phyloP scores from a whole-genome alignment of 345 rosid genomes.

The Populus davidiana region DNA sequence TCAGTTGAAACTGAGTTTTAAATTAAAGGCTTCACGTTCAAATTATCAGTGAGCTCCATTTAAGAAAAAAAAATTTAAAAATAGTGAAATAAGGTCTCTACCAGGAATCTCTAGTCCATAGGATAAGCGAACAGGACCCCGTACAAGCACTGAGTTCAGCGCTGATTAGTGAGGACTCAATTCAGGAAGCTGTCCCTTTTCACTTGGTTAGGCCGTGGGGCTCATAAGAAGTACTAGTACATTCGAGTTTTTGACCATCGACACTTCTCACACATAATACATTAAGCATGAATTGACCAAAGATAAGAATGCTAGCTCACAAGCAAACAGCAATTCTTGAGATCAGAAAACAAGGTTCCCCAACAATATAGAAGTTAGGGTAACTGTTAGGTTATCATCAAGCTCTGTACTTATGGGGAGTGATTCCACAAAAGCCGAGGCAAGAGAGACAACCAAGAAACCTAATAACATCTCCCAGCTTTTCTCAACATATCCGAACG shows the following conservation, averaged over 20 bases:
- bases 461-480: constrained; percentile 53
- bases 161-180: background rate
- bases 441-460: constrained; percentile 61
- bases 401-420: constrained; percentile 71
- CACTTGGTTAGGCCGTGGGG: background rate
- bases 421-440: constrained; percentile 78
- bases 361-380: constrained; percentile 55
- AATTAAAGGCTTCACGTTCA: background rate
- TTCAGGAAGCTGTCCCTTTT: background rate
- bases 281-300: background rate
- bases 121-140: background rate
- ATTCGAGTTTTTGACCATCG: background rate
- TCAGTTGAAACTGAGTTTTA: background rate
- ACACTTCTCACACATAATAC: background rate
- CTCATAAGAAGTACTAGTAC: background rate
- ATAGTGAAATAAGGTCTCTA: background rate
- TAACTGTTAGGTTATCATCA: constrained; percentile 87
- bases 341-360: constrained; percentile 52
- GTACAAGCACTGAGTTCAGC: background rate
- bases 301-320: background rate
- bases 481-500: constrained; percentile 54
- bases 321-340: background rate
- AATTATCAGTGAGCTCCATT: background rate
- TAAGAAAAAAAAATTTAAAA: no score
- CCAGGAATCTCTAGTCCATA: background rate